Conservation (phyloP, 192 early-diverging fungal genomes). For the Podila epicladia region DNA sequence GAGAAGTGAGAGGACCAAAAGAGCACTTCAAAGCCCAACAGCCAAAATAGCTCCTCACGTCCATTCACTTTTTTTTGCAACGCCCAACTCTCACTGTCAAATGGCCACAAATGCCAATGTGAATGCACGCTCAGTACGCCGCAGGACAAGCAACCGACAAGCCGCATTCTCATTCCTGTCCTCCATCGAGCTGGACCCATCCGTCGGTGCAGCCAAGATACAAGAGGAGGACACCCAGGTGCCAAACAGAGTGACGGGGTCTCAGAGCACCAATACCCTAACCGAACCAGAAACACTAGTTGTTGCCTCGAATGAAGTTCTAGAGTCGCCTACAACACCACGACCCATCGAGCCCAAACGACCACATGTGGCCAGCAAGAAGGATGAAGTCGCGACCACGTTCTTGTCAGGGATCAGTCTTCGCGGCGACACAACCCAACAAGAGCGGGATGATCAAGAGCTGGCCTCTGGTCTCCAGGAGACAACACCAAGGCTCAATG, state of each 20-base stretch:
- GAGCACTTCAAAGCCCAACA: not conserved
- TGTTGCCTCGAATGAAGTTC: too few relatives aligned
- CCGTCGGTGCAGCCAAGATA: not conserved
- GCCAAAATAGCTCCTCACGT: not conserved
- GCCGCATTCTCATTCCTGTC: slow-evolving; percentile 44
- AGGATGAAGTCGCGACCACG: slow-evolving; percentile 20
- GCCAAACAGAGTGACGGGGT: not conserved
- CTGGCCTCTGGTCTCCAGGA: not conserved
- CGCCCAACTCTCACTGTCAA: not conserved
- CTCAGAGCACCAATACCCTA: not conserved
- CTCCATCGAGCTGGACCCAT: slow-evolving; percentile 26
- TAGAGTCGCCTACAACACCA: not conserved
- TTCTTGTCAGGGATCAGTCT: slow-evolving; percentile 32
- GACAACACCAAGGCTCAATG: not conserved
- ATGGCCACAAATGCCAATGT: not conserved
- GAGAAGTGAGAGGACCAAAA: not conserved
- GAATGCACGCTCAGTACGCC: slow-evolving; percentile 12
- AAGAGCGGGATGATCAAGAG: slow-evolving; percentile 4
- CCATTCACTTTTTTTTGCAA: not conserved
- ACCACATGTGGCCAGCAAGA: slow-evolving; percentile 8
- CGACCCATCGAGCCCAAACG: slow-evolving; percentile 5
- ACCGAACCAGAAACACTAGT: not conserved
- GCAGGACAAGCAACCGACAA: slow-evolving; percentile 28
- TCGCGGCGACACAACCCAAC: slow-evolving; percentile 9
- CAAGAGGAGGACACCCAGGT: not conserved